Evolutionary conservation across 768 basidiomycete genomes (phyloP).

Genomic region (Mycena capillaripes): DNA sequence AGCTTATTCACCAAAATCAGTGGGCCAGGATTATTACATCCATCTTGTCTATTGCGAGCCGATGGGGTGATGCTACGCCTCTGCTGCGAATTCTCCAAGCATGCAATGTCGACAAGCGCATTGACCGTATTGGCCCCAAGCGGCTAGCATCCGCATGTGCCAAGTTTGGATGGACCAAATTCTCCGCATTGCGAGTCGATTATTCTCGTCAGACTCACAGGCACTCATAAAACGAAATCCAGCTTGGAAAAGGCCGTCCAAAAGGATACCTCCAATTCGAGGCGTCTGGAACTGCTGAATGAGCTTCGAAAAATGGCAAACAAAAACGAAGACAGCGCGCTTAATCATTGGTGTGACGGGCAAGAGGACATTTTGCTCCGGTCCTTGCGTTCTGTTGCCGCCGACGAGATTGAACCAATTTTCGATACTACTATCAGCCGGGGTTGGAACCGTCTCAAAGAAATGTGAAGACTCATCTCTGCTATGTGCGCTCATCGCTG

Average conservation of each 20-base stretch:
- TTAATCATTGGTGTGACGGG: neutral
- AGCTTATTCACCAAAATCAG: no score
- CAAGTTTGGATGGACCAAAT: no score
- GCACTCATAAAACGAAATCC: neutral
- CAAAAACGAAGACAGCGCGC: neutral
- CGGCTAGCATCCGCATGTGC: no score
- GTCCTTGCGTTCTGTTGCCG: neutral
- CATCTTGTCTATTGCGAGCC: neutral
- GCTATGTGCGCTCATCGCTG: no score
- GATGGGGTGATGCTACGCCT: slow-evolving; percentile 18
- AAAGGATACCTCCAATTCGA: neutral
- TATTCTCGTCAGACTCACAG: no score
- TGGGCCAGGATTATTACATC: neutral
- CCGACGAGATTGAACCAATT: neutral
- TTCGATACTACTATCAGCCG: neutral
- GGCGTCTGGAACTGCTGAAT: neutral
- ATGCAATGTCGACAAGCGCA: slow-evolving; percentile 1
- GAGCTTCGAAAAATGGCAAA: neutral
- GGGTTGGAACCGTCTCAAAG: neutral
- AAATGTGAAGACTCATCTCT: neutral
- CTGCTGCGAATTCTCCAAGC: slow-evolving; percentile 14
- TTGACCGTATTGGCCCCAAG: no score
- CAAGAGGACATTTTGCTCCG: neutral
- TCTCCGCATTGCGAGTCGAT: no score
- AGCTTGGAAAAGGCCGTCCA: neutral